Evolutionary conservation across 257 asterid species (phyloP).

Genomic region (Solanum neorickii): DNA sequence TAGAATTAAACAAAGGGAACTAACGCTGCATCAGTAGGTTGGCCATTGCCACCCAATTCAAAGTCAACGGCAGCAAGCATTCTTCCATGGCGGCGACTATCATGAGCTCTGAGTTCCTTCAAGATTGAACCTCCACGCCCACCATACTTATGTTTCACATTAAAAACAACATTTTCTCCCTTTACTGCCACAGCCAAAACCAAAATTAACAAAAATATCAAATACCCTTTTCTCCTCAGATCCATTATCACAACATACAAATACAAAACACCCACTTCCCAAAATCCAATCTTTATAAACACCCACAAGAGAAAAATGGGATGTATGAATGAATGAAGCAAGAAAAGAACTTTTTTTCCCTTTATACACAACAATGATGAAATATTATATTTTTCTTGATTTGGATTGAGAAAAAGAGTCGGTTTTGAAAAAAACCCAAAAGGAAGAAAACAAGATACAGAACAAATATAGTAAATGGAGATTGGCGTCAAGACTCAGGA

Average conservation of each 20-base stretch:
- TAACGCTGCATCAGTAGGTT: constrained; percentile 48
- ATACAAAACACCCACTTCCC: not conserved
- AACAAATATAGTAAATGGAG: not conserved
- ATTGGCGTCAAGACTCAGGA: not conserved
- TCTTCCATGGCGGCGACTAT: constrained; percentile 32
- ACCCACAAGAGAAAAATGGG: not conserved
- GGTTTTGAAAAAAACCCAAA: not conserved
- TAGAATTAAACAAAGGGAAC: not conserved
- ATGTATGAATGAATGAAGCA: not conserved
- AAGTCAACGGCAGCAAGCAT: constrained; percentile 35
- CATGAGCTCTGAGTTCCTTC: constrained; percentile 28
- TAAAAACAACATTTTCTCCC: constrained; percentile 24
- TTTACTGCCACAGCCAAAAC: not conserved
- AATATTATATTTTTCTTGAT: not conserved
- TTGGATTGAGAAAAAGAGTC: not conserved
- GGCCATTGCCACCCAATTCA: constrained; percentile 41
- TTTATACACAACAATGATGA: not conserved
- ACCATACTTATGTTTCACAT: constrained; percentile 33
- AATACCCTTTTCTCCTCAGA: constrained; percentile 16
- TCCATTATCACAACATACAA: constrained; percentile 10
- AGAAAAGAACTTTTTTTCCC: not conserved
- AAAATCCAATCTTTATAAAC: not conserved
- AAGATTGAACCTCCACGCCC: constrained; percentile 20
- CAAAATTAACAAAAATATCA: not conserved
- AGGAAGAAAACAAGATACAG: not conserved